Evolutionary conservation across 306 rosid genomes (phyloP), one percentile per base, ranked within the genome.

Genomic region (Vicia villosa): DNA sequence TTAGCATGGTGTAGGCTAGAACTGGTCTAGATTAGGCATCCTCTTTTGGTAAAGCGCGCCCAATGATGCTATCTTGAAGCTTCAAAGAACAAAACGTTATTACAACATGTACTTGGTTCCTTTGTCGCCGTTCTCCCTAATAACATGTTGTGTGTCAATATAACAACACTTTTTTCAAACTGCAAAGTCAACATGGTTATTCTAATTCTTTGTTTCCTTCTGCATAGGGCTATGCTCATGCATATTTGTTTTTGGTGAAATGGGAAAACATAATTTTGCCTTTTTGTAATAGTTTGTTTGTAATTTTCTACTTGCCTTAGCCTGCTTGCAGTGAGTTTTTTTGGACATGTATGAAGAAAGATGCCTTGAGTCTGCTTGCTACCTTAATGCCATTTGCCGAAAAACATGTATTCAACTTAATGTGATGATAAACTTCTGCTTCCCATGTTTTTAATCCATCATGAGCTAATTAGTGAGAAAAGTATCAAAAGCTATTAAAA

Each of bases 141-240:
- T 60, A 42, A 65, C 51, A 46, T 37, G 37, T 24, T 52, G 17
- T 14, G 0, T 50, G 45, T 34, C 63, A 26, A 54, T 54, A 55
- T 45, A 40, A 22, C 20, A 67, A 24, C 63, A 24, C 63, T 16
- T 1, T 45, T 56, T 36, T 68, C n/a, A 16, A 26, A 40, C n/a
- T 7, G 32, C 51, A 8, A 43, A 70, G 45, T 64, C 55, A 3
- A 49, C 10, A 9, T 47, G 8, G 55, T 16, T 10, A 21, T 47
- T 15, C 55, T 21, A 17, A 20, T 68, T 73, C 30, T 41, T 38
- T 41, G 57, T 66, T 59, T 72, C 17, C 61, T 11, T 42, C 37
- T 28, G 11, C 22, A 28, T 45, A 41, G n/a, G 51, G 43, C 45
- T 17, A 68, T 50, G 5, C 15, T 54, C 68, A 36, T 79, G 38